Evolutionary conservation across 371 early-diverging fungal species (phyloP), one percentile per base, ranked within the genome.

Genomic region (Mortierella sp.): DNA sequence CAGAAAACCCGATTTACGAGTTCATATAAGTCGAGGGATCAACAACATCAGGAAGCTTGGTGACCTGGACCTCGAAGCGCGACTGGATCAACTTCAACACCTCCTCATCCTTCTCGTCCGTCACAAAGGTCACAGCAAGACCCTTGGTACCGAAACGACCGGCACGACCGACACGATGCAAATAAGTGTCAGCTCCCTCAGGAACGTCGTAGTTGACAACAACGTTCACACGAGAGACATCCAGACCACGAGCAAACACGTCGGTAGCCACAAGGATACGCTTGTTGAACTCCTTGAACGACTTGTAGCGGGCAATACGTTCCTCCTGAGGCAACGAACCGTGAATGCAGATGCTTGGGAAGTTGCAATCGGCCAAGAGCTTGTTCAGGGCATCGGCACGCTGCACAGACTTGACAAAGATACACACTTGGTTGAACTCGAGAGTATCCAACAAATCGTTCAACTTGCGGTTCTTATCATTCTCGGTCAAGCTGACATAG

Each of bases 81-180:
- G 92, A 93, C 86, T 99, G 99, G 45, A 99, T 95, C 64, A 94
- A 87, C 77, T 96, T 93, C 56, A 99, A 82, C 1, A 92, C 85
- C 50, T 85, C 84, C 25, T 90, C 87, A 80, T 99, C 99, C 59
- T 91, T 95, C 21, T 93, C 92, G 30, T 91, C 92, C 18, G 96
- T 87, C n/a, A 99, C 95, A 86, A 99, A 98, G 7, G 97, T 97
- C 63, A 99, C 92, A 57, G 97, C 99, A 43, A 98, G 86, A 84
- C 99, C 99, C 89, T 97, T 96, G 80, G 99, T 99, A 84, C 99
- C 99, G 84, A 99, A 99, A 89, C 99, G 95, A 69, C 99, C 99
- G 59, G 99, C 99, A 91, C 99, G 96, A 61, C 99, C 99, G 47
- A 99, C 95, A 60, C 99, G 88, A 80, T 99, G 99, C 48, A 99